Conservation (phyloP, 495 filamentous ascomycete genomes). For the Aspergillus incahuasiensis region DNA sequence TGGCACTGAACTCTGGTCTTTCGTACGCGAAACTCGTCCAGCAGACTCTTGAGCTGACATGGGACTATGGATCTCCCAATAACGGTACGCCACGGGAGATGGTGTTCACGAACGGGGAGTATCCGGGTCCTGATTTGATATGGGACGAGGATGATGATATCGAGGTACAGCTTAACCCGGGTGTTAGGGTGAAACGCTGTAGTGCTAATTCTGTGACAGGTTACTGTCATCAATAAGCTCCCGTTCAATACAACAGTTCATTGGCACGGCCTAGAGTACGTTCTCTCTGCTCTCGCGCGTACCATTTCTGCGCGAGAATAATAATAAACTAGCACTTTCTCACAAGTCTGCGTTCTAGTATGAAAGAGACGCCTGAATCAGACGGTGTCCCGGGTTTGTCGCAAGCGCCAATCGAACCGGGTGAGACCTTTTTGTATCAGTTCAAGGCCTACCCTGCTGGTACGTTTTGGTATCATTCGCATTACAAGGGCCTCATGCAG, state of each 20-base stretch:
- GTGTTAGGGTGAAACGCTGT: too few species aligned
- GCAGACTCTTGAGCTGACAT: conserved; percentile 13
- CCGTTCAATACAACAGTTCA: conserved; percentile 47
- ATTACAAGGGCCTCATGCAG: conserved; percentile 40
- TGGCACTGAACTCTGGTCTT: not conserved
- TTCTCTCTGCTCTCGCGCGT: not conserved
- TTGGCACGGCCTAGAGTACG: conserved; percentile 39
- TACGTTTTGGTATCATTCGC: conserved; percentile 52
- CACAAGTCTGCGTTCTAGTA: not conserved
- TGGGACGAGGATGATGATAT: conserved; percentile 53
- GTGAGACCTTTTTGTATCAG: conserved; percentile 38
- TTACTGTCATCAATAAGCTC: conserved; percentile 43
- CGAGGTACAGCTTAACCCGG: conserved; percentile 34
- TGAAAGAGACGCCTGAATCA: conserved; percentile 35
- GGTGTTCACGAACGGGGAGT: conserved; percentile 52
- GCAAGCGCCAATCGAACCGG: conserved; percentile 42
- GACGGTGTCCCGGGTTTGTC: conserved; percentile 50
- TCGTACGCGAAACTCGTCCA: conserved; percentile 27
- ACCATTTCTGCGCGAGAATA: not conserved
- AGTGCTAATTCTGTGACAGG: not conserved
- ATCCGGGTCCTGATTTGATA: conserved; percentile 49
- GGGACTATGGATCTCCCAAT: conserved; percentile 8
- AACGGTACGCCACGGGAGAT: conserved; percentile 27
- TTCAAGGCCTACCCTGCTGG: conserved; percentile 48
- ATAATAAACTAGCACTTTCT: not conserved